phyloP scores from a whole-genome alignment of 495 filamentous ascomycete genomes.

The Aspergillus affinis region DNA sequence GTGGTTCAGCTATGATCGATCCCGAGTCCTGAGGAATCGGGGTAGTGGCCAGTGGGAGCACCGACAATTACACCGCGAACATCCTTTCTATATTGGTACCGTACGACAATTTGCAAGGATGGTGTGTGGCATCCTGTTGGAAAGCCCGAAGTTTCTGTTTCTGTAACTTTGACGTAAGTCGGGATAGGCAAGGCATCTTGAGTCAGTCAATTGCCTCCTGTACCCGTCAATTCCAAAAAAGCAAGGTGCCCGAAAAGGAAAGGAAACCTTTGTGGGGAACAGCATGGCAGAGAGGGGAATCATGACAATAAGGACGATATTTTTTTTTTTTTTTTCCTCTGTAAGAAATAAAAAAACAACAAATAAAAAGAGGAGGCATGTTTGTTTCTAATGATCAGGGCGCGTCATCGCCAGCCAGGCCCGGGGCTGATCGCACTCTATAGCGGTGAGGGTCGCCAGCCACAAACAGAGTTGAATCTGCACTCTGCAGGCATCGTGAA shows the following conservation, averaged over 20 bases:
- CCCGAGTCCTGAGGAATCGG: background rate
- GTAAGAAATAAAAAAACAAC: background rate
- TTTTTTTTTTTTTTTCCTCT: too few species aligned
- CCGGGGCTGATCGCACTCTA: constrained; percentile 8
- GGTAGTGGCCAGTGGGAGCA: background rate
- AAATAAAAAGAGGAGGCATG: background rate
- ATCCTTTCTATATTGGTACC: background rate
- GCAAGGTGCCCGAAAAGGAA: background rate
- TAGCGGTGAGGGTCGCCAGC: constrained; percentile 13
- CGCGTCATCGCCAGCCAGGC: background rate
- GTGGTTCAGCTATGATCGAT: constrained; percentile 2
- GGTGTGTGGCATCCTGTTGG: background rate
- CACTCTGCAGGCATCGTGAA: background rate
- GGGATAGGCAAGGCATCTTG: background rate
- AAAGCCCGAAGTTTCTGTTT: background rate
- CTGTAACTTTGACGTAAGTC: background rate
- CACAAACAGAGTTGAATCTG: constrained; percentile 11
- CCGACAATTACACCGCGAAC: background rate
- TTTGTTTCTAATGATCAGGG: background rate
- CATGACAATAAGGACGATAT: too few species aligned
- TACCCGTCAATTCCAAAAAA: background rate
- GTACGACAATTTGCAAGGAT: background rate
- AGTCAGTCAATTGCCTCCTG: background rate
- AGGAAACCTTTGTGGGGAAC: background rate
- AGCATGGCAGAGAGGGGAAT: background rate